phyloP scores from a whole-genome alignment of 2,329 filamentous ascomycete species.

The Cryphonectria carpinicola region DNA sequence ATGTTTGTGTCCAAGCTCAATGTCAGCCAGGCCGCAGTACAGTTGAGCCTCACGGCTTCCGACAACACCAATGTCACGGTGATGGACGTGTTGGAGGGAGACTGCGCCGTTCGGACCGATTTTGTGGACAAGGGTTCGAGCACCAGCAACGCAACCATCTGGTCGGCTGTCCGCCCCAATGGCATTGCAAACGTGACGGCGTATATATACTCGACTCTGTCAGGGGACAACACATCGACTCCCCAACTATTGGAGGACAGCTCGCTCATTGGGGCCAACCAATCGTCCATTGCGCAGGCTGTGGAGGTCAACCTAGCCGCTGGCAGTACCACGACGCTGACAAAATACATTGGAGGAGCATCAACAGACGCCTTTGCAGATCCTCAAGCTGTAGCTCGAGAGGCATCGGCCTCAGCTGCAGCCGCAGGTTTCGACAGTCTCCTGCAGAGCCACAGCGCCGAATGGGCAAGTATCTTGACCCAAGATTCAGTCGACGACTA shows the following conservation, averaged over 20 bases:
- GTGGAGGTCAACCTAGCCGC: constrained; percentile 56
- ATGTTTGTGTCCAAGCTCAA: constrained; percentile 67
- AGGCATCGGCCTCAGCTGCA: constrained; percentile 53
- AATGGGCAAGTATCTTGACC: constrained; percentile 66
- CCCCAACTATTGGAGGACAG: constrained; percentile 48
- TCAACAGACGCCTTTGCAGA: constrained; percentile 69
- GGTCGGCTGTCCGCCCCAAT: constrained; percentile 65
- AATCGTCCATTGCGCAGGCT: constrained; percentile 67
- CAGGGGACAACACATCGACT: constrained; percentile 46
- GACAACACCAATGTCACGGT: constrained; percentile 59
- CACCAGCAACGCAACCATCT: constrained; percentile 54
- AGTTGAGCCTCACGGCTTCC: constrained; percentile 60
- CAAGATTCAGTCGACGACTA: constrained; percentile 67
- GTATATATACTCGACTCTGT: constrained; percentile 49
- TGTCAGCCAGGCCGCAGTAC: constrained; percentile 57
- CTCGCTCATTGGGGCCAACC: constrained; percentile 57
- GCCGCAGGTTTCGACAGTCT: constrained; percentile 58
- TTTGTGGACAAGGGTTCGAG: constrained; percentile 61
- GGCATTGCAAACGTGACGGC: constrained; percentile 67
- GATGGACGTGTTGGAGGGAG: constrained; percentile 70
- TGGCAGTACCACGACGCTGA: constrained; percentile 57
- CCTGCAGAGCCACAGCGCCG: constrained; percentile 58
- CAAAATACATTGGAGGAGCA: constrained; percentile 71
- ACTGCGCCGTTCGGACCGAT: constrained; percentile 67
- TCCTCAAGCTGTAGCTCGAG: constrained; percentile 57